Evolutionary conservation across 1,284 basidiomycete species (phyloP).

Genomic region (Anthracocystis setariae): DNA sequence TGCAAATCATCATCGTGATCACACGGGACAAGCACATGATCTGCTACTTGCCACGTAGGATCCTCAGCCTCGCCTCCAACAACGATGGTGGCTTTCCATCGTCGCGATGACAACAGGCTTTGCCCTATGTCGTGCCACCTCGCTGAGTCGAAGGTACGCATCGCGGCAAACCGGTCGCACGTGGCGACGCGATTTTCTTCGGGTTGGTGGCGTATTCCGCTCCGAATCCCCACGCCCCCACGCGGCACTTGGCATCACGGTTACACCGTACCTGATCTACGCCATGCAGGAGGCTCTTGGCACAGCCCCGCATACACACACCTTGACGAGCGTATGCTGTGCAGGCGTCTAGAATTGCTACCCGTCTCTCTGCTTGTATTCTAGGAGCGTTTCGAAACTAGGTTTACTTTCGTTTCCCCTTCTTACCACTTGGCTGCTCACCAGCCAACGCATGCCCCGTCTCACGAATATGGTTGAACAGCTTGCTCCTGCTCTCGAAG

Average conservation of each 20-base stretch:
- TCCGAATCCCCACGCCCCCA: constrained; percentile 9
- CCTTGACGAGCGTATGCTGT: too few relatives aligned
- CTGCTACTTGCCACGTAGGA: too few relatives aligned
- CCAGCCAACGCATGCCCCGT: constrained; percentile 78
- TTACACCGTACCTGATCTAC: constrained; percentile 8
- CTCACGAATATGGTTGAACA: constrained; percentile 80
- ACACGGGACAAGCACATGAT: too few relatives aligned
- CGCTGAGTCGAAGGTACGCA: too few relatives aligned
- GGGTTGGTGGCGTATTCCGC: constrained; percentile 14
- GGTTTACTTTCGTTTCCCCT: constrained; percentile 15
- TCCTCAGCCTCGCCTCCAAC: too few relatives aligned
- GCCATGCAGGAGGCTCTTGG: neutral
- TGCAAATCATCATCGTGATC: too few relatives aligned
- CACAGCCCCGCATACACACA: too few relatives aligned
- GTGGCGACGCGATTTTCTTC: constrained; percentile 7
- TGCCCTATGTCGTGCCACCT: neutral
- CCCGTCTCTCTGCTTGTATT: too few relatives aligned
- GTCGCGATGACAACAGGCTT: neutral
- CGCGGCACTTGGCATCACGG: neutral
- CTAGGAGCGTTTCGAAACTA: too few relatives aligned
- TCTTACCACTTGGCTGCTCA: constrained; percentile 23
- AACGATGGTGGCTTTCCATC: too few relatives aligned
- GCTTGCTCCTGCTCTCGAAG: constrained; percentile 80
- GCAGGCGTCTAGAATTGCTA: neutral
- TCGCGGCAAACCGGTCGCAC: constrained; percentile 7